Evolutionary conservation across 495 filamentous ascomycete genomes (phyloP).

Genomic region (Echria macrotheca): DNA sequence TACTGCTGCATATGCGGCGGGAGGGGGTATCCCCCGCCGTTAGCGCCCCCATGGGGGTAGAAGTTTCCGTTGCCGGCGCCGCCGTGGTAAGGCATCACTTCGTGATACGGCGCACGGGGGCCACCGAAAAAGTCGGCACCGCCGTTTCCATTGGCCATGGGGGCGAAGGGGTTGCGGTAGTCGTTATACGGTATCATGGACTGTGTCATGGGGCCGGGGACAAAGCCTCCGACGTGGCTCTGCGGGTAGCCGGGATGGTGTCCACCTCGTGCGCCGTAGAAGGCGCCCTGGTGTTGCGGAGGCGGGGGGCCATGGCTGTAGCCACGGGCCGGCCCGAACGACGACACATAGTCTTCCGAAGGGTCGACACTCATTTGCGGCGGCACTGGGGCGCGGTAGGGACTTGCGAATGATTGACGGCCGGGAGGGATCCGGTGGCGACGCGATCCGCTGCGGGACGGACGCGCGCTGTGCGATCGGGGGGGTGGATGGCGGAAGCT

Average conservation of each 20-base stretch:
- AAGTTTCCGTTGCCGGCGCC: constrained; percentile 14
- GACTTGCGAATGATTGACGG: constrained; percentile 26
- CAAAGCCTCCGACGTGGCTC: constrained; percentile 40
- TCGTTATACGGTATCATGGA: constrained; percentile 40
- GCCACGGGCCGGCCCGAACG: constrained; percentile 25
- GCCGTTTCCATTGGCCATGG: constrained; percentile 22
- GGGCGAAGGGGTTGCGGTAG: constrained; percentile 41
- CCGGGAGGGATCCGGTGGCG: constrained; percentile 32
- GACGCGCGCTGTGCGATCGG: constrained; percentile 29
- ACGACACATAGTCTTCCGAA: constrained; percentile 34
- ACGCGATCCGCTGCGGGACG: constrained; percentile 32
- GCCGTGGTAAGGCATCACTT: constrained; percentile 43
- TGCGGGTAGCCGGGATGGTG: constrained; percentile 30
- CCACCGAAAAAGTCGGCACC: constrained; percentile 35
- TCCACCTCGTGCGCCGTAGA: constrained; percentile 31
- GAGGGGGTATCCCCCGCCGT: constrained; percentile 21
- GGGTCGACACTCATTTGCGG: constrained; percentile 43
- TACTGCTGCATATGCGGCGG: constrained; percentile 38
- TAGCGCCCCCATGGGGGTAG: constrained; percentile 19
- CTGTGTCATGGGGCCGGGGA: constrained; percentile 24
- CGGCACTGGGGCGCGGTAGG: constrained; percentile 34
- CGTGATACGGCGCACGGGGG: constrained; percentile 29
- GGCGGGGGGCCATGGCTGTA: constrained; percentile 29
- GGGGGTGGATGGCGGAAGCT: constrained; percentile 14
- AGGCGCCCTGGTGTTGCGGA: constrained; percentile 27